Evolutionary conservation across 2,329 filamentous ascomycete species (phyloP).

Genomic region (Verticillium tricorpus): DNA sequence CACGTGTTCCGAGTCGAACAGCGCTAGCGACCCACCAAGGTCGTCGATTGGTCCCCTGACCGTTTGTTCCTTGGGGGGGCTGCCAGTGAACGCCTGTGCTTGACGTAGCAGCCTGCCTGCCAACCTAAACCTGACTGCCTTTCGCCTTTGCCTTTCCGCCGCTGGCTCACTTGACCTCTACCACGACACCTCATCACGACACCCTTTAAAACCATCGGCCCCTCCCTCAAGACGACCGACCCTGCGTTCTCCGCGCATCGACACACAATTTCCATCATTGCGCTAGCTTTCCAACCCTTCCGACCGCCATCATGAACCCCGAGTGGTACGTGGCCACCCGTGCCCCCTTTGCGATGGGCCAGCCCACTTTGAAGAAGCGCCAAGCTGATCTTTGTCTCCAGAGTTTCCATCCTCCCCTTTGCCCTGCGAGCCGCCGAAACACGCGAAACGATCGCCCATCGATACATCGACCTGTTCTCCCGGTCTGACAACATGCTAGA

Average conservation of each 20-base stretch:
- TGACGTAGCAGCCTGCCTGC: slow-evolving; percentile 9
- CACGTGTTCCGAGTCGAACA: background rate
- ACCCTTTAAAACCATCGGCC: slow-evolving; percentile 10
- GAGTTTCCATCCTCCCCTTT: slow-evolving; percentile 2
- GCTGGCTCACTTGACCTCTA: slow-evolving; percentile 3
- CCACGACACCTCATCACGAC: slow-evolving; percentile 5
- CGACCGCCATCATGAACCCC: slow-evolving; percentile 71
- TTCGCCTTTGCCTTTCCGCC: background rate
- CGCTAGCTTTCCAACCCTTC: slow-evolving; percentile 1
- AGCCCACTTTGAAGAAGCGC: background rate
- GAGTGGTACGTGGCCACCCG: slow-evolving; percentile 67
- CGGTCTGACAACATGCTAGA: slow-evolving; percentile 49
- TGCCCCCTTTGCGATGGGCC: slow-evolving; percentile 6
- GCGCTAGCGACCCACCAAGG: background rate
- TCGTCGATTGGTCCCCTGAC: slow-evolving; percentile 1
- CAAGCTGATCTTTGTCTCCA: slow-evolving; percentile 14
- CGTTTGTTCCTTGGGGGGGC: slow-evolving; percentile 1
- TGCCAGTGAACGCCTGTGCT: slow-evolving; percentile 5
- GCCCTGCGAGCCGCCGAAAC: background rate
- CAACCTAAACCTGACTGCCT: slow-evolving; percentile 10
- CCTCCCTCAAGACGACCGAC: background rate
- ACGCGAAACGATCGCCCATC: background rate
- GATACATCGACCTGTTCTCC: background rate
- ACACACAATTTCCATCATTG: slow-evolving; percentile 6
- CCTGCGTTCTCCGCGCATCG: background rate